Evolutionary conservation across 768 basidiomycete genomes (phyloP).

Genomic region (Trametes coccinea): DNA sequence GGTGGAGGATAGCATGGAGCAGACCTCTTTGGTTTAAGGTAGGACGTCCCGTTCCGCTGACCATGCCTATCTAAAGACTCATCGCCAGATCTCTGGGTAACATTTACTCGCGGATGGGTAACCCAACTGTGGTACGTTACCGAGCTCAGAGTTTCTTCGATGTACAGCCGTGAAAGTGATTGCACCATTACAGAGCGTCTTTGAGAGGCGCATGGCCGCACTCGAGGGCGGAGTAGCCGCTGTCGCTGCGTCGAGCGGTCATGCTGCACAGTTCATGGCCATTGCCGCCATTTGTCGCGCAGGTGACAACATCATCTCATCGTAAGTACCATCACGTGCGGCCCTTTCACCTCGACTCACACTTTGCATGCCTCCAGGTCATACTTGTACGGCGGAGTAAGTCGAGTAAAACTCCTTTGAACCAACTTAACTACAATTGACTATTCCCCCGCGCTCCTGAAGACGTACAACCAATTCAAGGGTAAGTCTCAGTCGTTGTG

Average conservation of each 20-base stretch:
- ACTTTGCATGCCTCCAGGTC: constrained; percentile 39
- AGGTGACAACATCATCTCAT: constrained; percentile 80
- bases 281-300: constrained; percentile 57
- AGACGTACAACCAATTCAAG: constrained; percentile 77
- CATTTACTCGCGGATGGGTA: constrained; percentile 69
- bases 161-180: background rate
- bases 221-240: constrained; percentile 79
- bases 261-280: constrained; percentile 76
- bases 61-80: background rate
- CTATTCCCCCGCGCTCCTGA: too few relatives aligned
- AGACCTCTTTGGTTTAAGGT: constrained; percentile 67
- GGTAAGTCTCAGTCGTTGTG: constrained; percentile 31
- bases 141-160: background rate
- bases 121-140: constrained; percentile 60
- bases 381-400: constrained; percentile 67
- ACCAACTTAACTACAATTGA: too few relatives aligned
- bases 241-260: constrained; percentile 72
- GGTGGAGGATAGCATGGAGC: constrained; percentile 74
- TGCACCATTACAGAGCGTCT: constrained; percentile 55
- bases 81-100: constrained; percentile 44
- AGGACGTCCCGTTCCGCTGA: background rate
- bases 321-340: constrained; percentile 41
- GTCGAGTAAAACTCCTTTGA: too few relatives aligned
- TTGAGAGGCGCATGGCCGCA: constrained; percentile 76
- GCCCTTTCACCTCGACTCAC: constrained; percentile 7